phyloP scores from a whole-genome alignment of 163 green algal genomes.

The Prototheca stagnorum region DNA sequence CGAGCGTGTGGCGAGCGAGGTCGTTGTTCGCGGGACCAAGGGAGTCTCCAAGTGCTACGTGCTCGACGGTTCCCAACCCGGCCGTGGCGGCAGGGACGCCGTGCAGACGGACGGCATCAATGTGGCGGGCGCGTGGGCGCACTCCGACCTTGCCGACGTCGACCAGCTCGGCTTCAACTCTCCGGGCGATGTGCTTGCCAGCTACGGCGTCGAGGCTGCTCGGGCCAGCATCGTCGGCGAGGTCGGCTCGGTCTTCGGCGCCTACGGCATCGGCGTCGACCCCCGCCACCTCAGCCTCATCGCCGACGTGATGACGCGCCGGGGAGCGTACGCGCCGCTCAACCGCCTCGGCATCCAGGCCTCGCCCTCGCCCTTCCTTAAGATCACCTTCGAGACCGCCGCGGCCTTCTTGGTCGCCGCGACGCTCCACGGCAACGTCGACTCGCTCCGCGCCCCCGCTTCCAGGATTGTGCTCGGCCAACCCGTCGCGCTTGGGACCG shows the following conservation, averaged over 20 bases:
- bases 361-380: slow-evolving; percentile 75
- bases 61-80: slow-evolving; percentile 9
- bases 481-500: slow-evolving; percentile 44
- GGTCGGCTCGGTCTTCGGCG: slow-evolving; percentile 67
- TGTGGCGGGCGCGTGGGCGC: slow-evolving; percentile 40
- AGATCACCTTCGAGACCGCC: slow-evolving; percentile 83
- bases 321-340: slow-evolving; percentile 76
- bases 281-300: slow-evolving; percentile 81
- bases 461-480: slow-evolving; percentile 56
- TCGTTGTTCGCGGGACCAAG: slow-evolving; percentile 32
- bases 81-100: slow-evolving; percentile 1
- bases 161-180: slow-evolving; percentile 62
- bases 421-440: slow-evolving; percentile 44
- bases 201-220: slow-evolving; percentile 70
- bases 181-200: slow-evolving; percentile 52
- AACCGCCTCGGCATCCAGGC: slow-evolving; percentile 82
- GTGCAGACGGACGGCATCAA: slow-evolving; percentile 94
- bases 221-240: slow-evolving; percentile 36
- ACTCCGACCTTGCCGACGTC: slow-evolving; percentile 46
- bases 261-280: slow-evolving; percentile 92
- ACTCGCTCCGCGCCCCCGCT: slow-evolving; percentile 53
- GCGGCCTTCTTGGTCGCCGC: slow-evolving; percentile 66
- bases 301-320: slow-evolving; percentile 91
- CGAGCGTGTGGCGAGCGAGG: slow-evolving; percentile 47
- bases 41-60: slow-evolving; percentile 42